Evolutionary conservation across 495 filamentous ascomycete genomes (phyloP), one percentile per base, ranked within the genome.

Genomic region (Letharia lupina): DNA sequence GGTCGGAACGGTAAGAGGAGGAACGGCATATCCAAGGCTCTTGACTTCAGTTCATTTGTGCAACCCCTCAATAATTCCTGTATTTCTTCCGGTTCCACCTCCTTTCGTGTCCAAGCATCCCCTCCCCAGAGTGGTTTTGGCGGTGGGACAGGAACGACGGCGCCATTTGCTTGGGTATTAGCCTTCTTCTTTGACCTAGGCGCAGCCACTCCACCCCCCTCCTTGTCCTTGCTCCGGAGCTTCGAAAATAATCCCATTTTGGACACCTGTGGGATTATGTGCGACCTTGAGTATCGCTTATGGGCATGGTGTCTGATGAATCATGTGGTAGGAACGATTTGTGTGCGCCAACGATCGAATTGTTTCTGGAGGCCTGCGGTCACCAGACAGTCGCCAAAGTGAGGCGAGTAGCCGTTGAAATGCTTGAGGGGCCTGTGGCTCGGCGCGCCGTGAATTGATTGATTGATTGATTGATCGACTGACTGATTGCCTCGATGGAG

Each of bases 1-100:
- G 95, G 94, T 68, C 94, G 87, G 77, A 96, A 98, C 11, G 94
- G 95, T n/a, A 98, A 84, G 28, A 98, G 87, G 60, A 98, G 80
- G 75, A 98, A 96, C 1, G 94, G 94, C 65, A 90, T 87, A 73
- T 94, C 88, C 69, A 97, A 86, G 68, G 86, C 92, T 91, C 92
- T 84, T 66, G 88, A 87, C 79, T 98, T 98, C 75, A 98, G 81
- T 78, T 98, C 94, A 62, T 86, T 84, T 28, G 92, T 93, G 77
- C 91, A 98, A 60, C 84, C 87, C 70, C 84, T 80, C 33, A 98
- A 77, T 65, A 98, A 80, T 68, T 94, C 90, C 70, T 93, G 89
- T 41, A 98, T 86, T 76, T 98, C 95, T 68, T 93, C 90, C 9
- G 93, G 90, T 56, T 90, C 87, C 65, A 98, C 87, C 61, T 90